Conservation (phyloP, 192 early-diverging fungal species). For the Backusella australiensis region DNA sequence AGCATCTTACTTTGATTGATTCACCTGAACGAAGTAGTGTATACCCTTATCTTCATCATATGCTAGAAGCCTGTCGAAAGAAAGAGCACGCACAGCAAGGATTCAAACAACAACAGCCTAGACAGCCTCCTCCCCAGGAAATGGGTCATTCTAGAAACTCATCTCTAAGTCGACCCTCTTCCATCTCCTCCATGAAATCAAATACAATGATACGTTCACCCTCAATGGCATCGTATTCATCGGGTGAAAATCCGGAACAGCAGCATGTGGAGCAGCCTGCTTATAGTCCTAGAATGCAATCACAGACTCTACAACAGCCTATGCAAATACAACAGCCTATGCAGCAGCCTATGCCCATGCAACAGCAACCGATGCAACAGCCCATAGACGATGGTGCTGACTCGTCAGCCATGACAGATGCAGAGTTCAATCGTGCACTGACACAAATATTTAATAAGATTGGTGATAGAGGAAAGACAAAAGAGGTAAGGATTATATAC, state of each 20-base stretch:
- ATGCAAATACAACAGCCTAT: conserved; percentile 6
- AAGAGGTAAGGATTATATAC: conserved; percentile 41
- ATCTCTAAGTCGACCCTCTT: conserved; percentile 20
- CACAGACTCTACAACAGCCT: conserved; percentile 14
- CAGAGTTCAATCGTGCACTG: conserved; percentile 64
- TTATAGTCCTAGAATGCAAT: conserved; percentile 8
- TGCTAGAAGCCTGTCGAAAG: conserved; percentile 49
- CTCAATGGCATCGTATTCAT: conserved; percentile 12
- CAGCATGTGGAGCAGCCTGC: not conserved
- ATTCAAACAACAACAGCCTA: conserved; percentile 6
- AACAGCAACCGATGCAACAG: not conserved
- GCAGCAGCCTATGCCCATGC: not conserved
- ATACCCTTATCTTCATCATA: conserved; percentile 62
- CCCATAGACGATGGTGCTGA: not conserved
- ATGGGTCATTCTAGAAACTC: conserved; percentile 25
- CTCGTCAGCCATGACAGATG: conserved; percentile 33
- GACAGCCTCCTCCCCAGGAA: not conserved
- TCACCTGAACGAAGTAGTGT: conserved; percentile 62
- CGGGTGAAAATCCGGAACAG: not conserved
- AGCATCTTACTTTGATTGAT: conserved; percentile 60
- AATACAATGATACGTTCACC: conserved; percentile 19
- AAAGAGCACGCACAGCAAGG: conserved; percentile 27
- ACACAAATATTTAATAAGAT: conserved; percentile 74
- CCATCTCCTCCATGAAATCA: conserved; percentile 16
- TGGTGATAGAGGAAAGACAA: conserved; percentile 62